Evolutionary conservation across 1,139 yeast genomes (phyloP).

Genomic region (Suhomyces maxii): DNA sequence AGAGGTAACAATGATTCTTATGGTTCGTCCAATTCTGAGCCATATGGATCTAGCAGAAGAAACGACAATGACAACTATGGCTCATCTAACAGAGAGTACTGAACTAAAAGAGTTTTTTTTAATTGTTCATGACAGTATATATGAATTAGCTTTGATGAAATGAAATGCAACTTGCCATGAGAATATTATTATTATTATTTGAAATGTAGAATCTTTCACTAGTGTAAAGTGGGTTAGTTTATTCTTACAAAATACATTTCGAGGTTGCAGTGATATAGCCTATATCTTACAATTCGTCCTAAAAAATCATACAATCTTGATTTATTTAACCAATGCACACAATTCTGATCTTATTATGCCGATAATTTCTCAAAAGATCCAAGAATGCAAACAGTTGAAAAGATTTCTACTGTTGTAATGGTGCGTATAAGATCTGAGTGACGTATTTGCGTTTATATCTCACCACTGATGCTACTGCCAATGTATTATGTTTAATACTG

Average conservation of each 20-base stretch:
- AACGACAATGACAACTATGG: slow-evolving; percentile 16
- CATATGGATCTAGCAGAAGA: slow-evolving; percentile 16
- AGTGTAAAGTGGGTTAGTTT: too few relatives aligned
- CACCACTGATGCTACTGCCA: slow-evolving; percentile 51
- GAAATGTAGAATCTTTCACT: too few relatives aligned
- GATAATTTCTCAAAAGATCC: neutral
- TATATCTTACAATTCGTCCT: neutral
- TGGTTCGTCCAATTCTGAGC: slow-evolving; percentile 9
- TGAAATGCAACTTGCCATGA: neutral
- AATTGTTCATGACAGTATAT: too few relatives aligned
- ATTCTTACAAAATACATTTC: too few relatives aligned
- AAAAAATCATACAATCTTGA: neutral
- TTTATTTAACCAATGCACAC: neutral
- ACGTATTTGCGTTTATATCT: slow-evolving; percentile 50
- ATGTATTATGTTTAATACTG: slow-evolving; percentile 48
- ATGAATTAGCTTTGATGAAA: neutral
- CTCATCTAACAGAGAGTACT: slow-evolving; percentile 10
- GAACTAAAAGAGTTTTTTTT: neutral
- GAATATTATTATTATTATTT: too few relatives aligned
- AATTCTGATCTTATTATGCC: neutral
- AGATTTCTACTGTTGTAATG: slow-evolving; percentile 33
- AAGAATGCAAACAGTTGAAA: neutral
- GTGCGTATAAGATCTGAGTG: slow-evolving; percentile 51
- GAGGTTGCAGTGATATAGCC: too few relatives aligned
- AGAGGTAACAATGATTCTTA: slow-evolving; percentile 11